Conservation (phyloP, 2,329 filamentous ascomycete genomes). For the Neodidymelliopsis sp. region DNA sequence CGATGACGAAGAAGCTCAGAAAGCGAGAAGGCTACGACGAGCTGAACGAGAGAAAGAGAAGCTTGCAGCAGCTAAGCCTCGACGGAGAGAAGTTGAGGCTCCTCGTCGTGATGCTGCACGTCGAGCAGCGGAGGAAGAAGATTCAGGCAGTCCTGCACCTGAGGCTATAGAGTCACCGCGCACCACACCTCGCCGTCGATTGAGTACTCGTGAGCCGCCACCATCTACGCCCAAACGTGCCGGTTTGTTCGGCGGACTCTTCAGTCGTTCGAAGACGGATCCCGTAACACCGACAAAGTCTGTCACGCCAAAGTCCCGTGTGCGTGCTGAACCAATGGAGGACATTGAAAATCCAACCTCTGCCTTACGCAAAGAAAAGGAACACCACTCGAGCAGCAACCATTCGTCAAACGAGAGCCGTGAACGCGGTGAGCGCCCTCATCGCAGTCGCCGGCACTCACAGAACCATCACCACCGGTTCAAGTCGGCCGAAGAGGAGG, state of each 20-base stretch:
- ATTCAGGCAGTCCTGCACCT: slow-evolving; percentile 26
- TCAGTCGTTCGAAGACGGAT: slow-evolving; percentile 44
- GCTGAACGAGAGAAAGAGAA: slow-evolving; percentile 40
- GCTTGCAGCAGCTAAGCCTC: slow-evolving; percentile 18
- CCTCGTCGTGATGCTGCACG: slow-evolving; percentile 40
- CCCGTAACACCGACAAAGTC: slow-evolving; percentile 34
- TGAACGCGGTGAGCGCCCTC: slow-evolving; percentile 38
- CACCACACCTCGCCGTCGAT: slow-evolving; percentile 25
- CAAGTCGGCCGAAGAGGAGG: slow-evolving; percentile 41
- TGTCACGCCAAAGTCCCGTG: slow-evolving; percentile 32
- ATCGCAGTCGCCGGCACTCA: slow-evolving; percentile 42
- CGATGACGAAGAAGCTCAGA: slow-evolving; percentile 34
- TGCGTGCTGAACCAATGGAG: slow-evolving; percentile 35
- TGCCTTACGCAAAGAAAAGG: slow-evolving; percentile 29
- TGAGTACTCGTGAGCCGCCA: slow-evolving; percentile 37
- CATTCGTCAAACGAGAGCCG: slow-evolving; percentile 44
- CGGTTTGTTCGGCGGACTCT: slow-evolving; percentile 42
- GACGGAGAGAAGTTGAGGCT: slow-evolving; percentile 21
- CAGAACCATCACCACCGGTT: slow-evolving; percentile 35
- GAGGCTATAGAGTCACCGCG: slow-evolving; percentile 32
- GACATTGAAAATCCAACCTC: slow-evolving; percentile 23
- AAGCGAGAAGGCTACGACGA: slow-evolving; percentile 33
- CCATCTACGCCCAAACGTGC: slow-evolving; percentile 35
- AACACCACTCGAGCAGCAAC: slow-evolving; percentile 37
- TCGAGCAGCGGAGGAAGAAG: slow-evolving; percentile 36